Conservation (phyloP, 306 rosid genomes). For the Quercus agrifolia region DNA sequence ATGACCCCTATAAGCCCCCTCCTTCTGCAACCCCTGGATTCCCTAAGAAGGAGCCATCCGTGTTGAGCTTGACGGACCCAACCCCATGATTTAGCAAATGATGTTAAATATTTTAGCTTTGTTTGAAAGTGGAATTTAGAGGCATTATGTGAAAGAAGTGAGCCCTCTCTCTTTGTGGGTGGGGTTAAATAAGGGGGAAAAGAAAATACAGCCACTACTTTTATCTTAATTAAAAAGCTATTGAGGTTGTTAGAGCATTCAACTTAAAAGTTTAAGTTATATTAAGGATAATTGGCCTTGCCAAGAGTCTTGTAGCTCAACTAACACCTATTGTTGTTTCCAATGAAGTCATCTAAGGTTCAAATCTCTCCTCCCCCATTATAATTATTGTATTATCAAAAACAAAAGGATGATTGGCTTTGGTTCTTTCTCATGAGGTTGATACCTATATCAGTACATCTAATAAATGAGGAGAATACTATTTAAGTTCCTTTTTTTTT, state of each 20-base stretch:
- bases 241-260: neutral
- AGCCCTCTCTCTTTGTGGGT: neutral
- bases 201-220: neutral
- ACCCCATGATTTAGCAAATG: too few species aligned
- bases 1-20: too few species aligned
- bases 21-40: too few species aligned
- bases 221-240: neutral
- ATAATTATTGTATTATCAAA: too few species aligned
- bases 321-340: too few species aligned
- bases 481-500: neutral
- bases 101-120: neutral
- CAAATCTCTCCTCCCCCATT: too few species aligned
- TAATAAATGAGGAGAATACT: neutral
- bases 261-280: neutral
- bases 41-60: too few species aligned
- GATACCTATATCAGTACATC: neutral
- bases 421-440: neutral
- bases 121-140: neutral
- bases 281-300: neutral
- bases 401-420: neutral
- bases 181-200: neutral
- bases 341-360: too few species aligned
- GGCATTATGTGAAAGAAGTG: neutral
- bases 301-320: too few species aligned
- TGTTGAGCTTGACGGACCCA: too few species aligned